Percentiles rank a stretch among this genome's conserved stretches.
Conservation (phyloP, 805 yeast genomes). For the Saturnispora ahearnii region DNA sequence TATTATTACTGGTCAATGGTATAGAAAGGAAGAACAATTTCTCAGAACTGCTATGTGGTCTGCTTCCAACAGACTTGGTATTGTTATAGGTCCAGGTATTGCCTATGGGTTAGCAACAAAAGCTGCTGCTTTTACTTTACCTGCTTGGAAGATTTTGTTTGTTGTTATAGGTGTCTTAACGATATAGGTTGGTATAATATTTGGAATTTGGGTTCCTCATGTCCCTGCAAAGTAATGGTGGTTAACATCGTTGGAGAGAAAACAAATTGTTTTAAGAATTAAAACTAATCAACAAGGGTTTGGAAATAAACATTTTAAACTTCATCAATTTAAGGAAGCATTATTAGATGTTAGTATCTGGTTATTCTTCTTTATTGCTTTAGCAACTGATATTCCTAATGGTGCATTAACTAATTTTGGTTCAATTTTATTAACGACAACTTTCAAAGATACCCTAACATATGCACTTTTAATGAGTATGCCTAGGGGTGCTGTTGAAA, state of each 20-base stretch:
- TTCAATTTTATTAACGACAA: constrained; percentile 24
- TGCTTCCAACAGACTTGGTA: constrained; percentile 36
- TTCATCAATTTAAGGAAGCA: constrained; percentile 48
- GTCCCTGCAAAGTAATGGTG: constrained; percentile 28
- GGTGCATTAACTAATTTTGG: constrained; percentile 50
- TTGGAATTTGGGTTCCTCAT: constrained; percentile 34
- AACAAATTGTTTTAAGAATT: constrained; percentile 22
- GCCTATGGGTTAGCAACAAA: constrained; percentile 38
- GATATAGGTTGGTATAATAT: constrained; percentile 38
- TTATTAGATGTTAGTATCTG: constrained; percentile 43
- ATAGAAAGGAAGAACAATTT: constrained; percentile 22
- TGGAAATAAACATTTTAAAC: constrained; percentile 31
- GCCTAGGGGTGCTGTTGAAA: constrained; percentile 18
- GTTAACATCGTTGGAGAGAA: constrained; percentile 31
- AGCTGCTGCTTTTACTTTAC: constrained; percentile 17
- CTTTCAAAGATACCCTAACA: constrained; percentile 14
- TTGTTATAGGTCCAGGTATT: constrained; percentile 41
- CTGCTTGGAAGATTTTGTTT: constrained; percentile 54
- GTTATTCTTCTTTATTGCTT: constrained; percentile 37
- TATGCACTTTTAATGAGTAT: constrained; percentile 13
- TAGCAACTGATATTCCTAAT: constrained; percentile 44
- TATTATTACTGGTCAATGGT: constrained; percentile 25
- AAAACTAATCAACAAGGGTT: constrained; percentile 31
- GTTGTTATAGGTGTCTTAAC: constrained; percentile 54
- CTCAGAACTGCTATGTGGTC: constrained; percentile 20